These are phyloP conservation scores for Pythium aristosporum DNA, from an alignment of 352 stramenopile genomes.

Conservation along the genomic window DNA sequence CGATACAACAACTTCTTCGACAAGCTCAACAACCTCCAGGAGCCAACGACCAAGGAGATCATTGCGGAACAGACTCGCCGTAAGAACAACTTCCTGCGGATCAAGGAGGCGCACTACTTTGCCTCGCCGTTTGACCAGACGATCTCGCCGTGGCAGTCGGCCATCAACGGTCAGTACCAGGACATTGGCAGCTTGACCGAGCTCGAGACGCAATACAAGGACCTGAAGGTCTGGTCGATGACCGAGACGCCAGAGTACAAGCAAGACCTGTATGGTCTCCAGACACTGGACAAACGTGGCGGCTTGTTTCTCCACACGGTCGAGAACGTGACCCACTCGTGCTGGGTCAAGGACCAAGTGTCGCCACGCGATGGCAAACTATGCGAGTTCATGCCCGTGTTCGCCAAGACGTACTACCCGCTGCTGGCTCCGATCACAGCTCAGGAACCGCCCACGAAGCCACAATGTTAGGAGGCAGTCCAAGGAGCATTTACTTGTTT, in stretches of 20 bases:
- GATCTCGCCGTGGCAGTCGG: slow-evolving; percentile 42
- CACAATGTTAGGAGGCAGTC: too few relatives aligned
- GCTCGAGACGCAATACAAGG: slow-evolving; percentile 29
- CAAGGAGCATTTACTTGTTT: too few relatives aligned
- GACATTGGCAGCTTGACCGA: slow-evolving; percentile 27
- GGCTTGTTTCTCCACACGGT: slow-evolving; percentile 27
- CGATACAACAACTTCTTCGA: slow-evolving; percentile 25
- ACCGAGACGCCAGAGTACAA: slow-evolving; percentile 39
- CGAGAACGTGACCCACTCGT: slow-evolving; percentile 27
- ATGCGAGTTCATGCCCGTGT: slow-evolving; percentile 2
- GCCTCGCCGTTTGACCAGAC: slow-evolving; percentile 35
- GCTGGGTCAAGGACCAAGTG: slow-evolving; percentile 30
- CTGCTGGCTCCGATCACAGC: not conserved
- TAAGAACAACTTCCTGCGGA: slow-evolving; percentile 29
- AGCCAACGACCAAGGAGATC: slow-evolving; percentile 28
- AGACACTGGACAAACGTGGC: slow-evolving; percentile 31
- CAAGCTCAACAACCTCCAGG: slow-evolving; percentile 32
- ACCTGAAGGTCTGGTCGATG: slow-evolving; percentile 36
- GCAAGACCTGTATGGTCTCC: slow-evolving; percentile 33
- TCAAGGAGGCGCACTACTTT: slow-evolving; percentile 35
- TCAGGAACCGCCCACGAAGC: too few relatives aligned
- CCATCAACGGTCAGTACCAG: slow-evolving; percentile 33
- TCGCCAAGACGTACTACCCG: slow-evolving; percentile 3
- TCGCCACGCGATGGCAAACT: not conserved
- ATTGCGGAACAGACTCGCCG: slow-evolving; percentile 24